Evolutionary conservation across 2,329 filamentous ascomycete species (phyloP).

Genomic region (Penicillium psychrosexuale): DNA sequence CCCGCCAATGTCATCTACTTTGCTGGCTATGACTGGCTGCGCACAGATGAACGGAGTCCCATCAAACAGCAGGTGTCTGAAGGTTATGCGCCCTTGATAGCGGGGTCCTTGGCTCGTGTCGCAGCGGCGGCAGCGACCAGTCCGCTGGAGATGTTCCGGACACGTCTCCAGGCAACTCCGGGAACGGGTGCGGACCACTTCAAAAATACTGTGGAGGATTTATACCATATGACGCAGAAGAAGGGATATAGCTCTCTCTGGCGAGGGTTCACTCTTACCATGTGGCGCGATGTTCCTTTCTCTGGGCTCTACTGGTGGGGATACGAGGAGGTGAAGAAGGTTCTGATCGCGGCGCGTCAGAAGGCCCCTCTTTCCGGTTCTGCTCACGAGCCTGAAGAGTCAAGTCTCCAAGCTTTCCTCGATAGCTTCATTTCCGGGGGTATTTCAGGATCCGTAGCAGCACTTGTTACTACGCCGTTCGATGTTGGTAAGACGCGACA

Average conservation of each 20-base stretch:
- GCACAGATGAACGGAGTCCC: constrained; percentile 69
- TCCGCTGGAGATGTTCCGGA: constrained; percentile 91
- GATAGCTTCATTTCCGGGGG: constrained; percentile 90
- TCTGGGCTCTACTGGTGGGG: constrained; percentile 98
- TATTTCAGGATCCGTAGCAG: constrained; percentile 76
- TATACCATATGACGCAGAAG: constrained; percentile 73
- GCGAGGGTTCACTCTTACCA: constrained; percentile 82
- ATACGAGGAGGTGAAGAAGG: constrained; percentile 77
- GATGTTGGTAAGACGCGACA: constrained; percentile 96
- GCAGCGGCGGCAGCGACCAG: constrained; percentile 79
- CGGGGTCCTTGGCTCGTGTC: constrained; percentile 73
- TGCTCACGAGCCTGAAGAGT: constrained; percentile 63
- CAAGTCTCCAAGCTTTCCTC: constrained; percentile 60
- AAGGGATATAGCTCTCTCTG: constrained; percentile 81
- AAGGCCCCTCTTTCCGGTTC: constrained; percentile 35
- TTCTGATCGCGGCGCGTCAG: constrained; percentile 65
- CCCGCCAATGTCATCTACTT: constrained; percentile 98
- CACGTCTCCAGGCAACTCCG: constrained; percentile 78
- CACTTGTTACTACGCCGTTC: constrained; percentile 88
- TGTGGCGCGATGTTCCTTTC: constrained; percentile 97
- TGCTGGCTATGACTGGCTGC: constrained; percentile 93
- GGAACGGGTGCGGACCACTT: constrained; percentile 63
- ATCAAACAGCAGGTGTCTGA: constrained; percentile 63
- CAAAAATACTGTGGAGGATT: constrained; percentile 69
- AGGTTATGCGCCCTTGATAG: constrained; percentile 72